phyloP scores from a whole-genome alignment of 768 basidiomycete genomes.

The Sporobolomyces roseus region DNA sequence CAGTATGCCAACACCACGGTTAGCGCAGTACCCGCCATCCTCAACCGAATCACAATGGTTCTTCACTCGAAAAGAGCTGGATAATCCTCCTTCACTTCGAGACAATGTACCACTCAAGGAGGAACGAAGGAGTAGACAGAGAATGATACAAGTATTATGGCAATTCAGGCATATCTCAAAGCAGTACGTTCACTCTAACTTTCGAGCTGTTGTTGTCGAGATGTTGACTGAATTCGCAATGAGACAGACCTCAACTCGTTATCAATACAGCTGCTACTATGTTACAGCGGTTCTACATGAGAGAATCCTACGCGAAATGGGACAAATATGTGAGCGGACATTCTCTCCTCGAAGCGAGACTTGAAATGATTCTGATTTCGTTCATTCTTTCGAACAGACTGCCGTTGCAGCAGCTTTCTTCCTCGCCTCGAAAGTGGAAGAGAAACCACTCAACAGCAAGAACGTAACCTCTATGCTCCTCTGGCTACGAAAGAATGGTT shows the following conservation, averaged over 20 bases:
- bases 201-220: background rate
- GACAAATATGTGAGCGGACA: slow-evolving; percentile 31
- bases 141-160: slow-evolving; percentile 7
- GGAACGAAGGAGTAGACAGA: slow-evolving; percentile 1
- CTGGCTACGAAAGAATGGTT: slow-evolving; percentile 8
- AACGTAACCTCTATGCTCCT: slow-evolving; percentile 40
- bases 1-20: background rate
- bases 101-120: slow-evolving; percentile 31
- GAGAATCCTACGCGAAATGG: slow-evolving; percentile 44
- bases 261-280: slow-evolving; percentile 44
- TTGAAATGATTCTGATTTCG: background rate
- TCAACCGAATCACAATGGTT: slow-evolving; percentile 47
- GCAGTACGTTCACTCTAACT: slow-evolving; percentile 2
- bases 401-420: slow-evolving; percentile 47
- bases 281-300: slow-evolving; percentile 49
- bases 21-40: slow-evolving; percentile 2
- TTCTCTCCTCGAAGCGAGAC: background rate
- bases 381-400: slow-evolving; percentile 25
- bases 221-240: background rate
- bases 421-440: slow-evolving; percentile 48
- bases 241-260: slow-evolving; percentile 29
- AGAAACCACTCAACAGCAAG: slow-evolving; percentile 44
- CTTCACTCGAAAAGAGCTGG: slow-evolving; percentile 41
- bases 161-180: background rate
- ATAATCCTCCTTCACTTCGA: slow-evolving; percentile 43